Conservation (phyloP, 495 filamentous ascomycete species). For the Rhypophila decipiens region DNA sequence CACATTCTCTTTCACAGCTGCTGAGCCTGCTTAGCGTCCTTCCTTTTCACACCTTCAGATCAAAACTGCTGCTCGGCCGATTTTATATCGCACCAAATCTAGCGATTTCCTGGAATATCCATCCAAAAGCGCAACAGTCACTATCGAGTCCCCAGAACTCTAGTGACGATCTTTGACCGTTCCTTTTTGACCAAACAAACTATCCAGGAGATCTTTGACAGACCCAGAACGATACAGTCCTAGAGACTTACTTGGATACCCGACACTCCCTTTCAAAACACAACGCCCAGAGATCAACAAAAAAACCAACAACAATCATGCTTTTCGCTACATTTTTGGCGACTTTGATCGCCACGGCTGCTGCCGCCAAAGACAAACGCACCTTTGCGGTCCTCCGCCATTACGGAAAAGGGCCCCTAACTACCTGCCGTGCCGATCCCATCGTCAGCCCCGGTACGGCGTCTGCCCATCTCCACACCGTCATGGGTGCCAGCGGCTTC, state of each 20-base stretch:
- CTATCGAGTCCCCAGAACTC: slow-evolving; percentile 7
- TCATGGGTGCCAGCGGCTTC: slow-evolving; percentile 67
- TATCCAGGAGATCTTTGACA: slow-evolving; percentile 1
- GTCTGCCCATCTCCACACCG: slow-evolving; percentile 59
- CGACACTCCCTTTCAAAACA: background rate
- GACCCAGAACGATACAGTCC: slow-evolving; percentile 10
- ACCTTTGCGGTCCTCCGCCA: slow-evolving; percentile 43
- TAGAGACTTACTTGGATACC: slow-evolving; percentile 15
- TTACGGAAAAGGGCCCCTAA: slow-evolving; percentile 40
- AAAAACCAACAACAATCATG: slow-evolving; percentile 6
- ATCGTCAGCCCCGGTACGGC: slow-evolving; percentile 53
- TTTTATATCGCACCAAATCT: slow-evolving; percentile 3
- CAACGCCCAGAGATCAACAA: background rate
- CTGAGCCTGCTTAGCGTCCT: slow-evolving; percentile 32
- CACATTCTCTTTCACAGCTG: slow-evolving; percentile 14
- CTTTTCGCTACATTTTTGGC: slow-evolving; percentile 15
- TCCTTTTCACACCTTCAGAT: too few species aligned
- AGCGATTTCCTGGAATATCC: background rate
- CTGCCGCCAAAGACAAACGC: slow-evolving; percentile 26
- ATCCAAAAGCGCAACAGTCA: background rate
- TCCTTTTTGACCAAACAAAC: slow-evolving; percentile 9
- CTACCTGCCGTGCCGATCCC: slow-evolving; percentile 57
- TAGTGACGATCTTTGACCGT: slow-evolving; percentile 4
- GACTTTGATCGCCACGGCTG: slow-evolving; percentile 18
- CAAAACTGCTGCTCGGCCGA: too few species aligned